Conservation (phyloP, 441 rosid species). For the Euphorbia schlechtendalii region DNA sequence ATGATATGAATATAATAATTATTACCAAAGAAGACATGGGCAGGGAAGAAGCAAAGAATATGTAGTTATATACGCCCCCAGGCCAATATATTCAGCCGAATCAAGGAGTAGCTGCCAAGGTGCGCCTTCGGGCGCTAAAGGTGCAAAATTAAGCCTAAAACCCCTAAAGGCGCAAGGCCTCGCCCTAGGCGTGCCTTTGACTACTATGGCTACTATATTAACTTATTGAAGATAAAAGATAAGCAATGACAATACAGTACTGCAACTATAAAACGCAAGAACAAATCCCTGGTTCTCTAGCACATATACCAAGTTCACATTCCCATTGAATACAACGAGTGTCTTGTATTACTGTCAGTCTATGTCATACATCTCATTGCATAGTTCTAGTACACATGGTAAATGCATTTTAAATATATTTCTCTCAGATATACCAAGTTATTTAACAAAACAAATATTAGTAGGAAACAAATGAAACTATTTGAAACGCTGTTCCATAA, state of each 20-base stretch:
- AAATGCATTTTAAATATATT: not conserved
- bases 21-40: not conserved
- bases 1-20: not conserved
- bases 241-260: not conserved
- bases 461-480: too few species aligned
- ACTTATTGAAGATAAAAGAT: not conserved
- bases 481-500: too few species aligned
- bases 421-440: constrained; percentile 6
- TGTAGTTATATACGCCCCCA: not conserved
- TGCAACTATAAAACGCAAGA: not conserved
- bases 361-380: too few species aligned
- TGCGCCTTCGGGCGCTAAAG: too few species aligned
- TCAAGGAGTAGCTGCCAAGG: not conserved
- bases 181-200: too few species aligned
- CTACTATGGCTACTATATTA: not conserved
- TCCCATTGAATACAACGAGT: not conserved
- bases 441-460: too few species aligned
- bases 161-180: too few species aligned
- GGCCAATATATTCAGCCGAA: not conserved
- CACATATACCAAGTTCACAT: not conserved
- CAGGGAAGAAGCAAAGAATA: not conserved
- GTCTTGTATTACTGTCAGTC: not conserved
- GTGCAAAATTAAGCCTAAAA: too few species aligned
- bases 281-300: not conserved
- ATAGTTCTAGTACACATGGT: not conserved